Evolutionary conservation across 2,329 filamentous ascomycete genomes (phyloP).

Genomic region (Taxawa tesnikishii): DNA sequence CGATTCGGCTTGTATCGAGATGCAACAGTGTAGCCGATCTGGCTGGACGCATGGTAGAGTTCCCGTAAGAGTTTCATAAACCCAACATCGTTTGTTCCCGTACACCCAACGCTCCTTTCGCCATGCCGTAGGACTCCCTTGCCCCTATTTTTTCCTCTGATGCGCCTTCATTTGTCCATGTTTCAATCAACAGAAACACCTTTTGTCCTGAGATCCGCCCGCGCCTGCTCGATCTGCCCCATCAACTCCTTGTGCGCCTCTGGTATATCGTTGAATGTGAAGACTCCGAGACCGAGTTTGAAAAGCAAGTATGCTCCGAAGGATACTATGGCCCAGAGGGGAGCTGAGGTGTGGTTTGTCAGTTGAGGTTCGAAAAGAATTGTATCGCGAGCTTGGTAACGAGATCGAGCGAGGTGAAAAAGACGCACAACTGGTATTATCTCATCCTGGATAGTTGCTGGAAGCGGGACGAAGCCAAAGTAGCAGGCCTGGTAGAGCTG

Average conservation of each 20-base stretch:
- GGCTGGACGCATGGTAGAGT: no score
- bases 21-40: no score
- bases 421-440: slow-evolving; percentile 75
- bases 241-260: slow-evolving; percentile 83
- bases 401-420: slow-evolving; percentile 6
- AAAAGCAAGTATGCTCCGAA: slow-evolving; percentile 88
- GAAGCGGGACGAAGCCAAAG: slow-evolving; percentile 71
- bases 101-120: no score
- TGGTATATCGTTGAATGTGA: slow-evolving; percentile 94
- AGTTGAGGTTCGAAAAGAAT: slow-evolving; percentile 2
- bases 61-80: no score
- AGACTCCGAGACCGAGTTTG: slow-evolving; percentile 81
- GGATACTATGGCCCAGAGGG: slow-evolving; percentile 82
- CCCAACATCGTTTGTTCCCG: no score
- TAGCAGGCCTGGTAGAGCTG: slow-evolving; percentile 84
- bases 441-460: slow-evolving; percentile 64
- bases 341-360: slow-evolving; percentile 48
- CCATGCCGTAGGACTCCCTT: no score
- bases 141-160: no score
- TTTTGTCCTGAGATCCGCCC: slow-evolving; percentile 57
- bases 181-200: slow-evolving; percentile 75
- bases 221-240: slow-evolving; percentile 67
- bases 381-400: background rate
- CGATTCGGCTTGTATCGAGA: no score
- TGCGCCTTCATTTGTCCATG: no score